These are phyloP conservation scores for Schizothecium vesticola DNA, from an alignment of 495 filamentous ascomycete genomes.

Conservation along the genomic window DNA sequence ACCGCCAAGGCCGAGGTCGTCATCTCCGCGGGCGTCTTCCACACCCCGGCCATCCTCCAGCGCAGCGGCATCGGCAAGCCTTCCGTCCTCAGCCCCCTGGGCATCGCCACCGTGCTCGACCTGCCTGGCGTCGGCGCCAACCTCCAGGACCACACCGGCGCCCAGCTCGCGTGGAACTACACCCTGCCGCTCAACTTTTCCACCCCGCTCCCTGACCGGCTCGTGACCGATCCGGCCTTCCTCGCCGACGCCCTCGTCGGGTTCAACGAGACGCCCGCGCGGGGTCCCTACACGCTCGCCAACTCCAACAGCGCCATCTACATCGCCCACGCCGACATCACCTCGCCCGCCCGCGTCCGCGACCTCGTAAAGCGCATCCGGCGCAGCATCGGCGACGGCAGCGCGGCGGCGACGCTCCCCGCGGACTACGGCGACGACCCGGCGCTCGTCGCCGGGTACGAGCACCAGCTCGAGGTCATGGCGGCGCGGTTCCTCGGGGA, in stretches of 20 bases:
- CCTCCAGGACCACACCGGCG: constrained; percentile 3
- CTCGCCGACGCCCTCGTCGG: constrained; percentile 3
- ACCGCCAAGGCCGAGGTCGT: constrained; percentile 44
- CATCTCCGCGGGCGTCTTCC: constrained; percentile 41
- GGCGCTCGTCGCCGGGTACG: constrained; percentile 15
- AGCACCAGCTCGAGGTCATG: constrained; percentile 8
- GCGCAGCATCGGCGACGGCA: too few species aligned
- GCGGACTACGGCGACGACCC: constrained; percentile 1
- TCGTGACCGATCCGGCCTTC: constrained; percentile 8
- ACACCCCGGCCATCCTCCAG: constrained; percentile 30
- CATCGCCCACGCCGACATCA: not conserved
- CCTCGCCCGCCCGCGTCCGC: not conserved
- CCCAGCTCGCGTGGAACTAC: not conserved
- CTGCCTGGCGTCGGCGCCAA: not conserved
- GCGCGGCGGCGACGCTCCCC: constrained; percentile 9
- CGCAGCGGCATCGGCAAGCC: not conserved
- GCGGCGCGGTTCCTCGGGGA: constrained; percentile 12
- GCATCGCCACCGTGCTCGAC: not conserved
- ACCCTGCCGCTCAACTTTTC: not conserved
- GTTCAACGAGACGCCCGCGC: constrained; percentile 7
- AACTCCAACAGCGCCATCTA: constrained; percentile 4
- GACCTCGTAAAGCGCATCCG: not conserved
- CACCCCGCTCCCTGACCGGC: not conserved
- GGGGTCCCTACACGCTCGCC: constrained; percentile 5
- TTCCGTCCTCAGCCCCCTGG: not conserved